A percentile compares a stretch with the other conserved stretches of the same genome.
phyloP scores from a whole-genome alignment of 441 rosid species.

The Manihot esculenta region DNA sequence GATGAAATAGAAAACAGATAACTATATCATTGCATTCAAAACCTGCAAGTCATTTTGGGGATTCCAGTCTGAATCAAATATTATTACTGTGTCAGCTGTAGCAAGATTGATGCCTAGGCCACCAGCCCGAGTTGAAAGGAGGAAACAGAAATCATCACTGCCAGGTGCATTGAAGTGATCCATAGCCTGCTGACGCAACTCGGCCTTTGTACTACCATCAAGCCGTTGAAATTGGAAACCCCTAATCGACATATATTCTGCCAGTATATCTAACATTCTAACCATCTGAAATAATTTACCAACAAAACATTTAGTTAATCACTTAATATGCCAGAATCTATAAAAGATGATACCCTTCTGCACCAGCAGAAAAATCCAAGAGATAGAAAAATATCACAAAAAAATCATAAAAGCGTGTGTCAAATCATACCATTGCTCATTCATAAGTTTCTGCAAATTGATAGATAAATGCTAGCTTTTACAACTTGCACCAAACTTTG shows the following conservation, averaged over 20 bases:
- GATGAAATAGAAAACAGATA: constrained; percentile 1
- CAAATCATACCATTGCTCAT: not conserved
- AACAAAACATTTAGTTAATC: constrained; percentile 3
- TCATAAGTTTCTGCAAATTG: not conserved
- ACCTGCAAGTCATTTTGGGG: constrained; percentile 99
- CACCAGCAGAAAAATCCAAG: not conserved
- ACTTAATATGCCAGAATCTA: not conserved
- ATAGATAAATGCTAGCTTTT: not conserved
- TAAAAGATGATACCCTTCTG: not conserved
- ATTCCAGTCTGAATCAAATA: constrained; percentile 99
- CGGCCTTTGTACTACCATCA: constrained; percentile 99
- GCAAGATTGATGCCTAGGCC: constrained; percentile 99
- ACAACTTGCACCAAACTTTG: not conserved
- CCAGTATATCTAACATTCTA: constrained; percentile 95
- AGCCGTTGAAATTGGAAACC: constrained; percentile 99
- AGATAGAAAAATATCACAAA: not conserved
- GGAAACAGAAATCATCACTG: constrained; percentile 99
- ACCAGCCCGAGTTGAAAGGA: constrained; percentile 99
- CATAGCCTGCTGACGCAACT: constrained; percentile 98
- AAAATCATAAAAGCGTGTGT: not conserved
- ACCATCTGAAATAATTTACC: constrained; percentile 71
- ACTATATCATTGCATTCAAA: not conserved
- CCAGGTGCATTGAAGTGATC: constrained; percentile 99
- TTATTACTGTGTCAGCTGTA: constrained; percentile 98
- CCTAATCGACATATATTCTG: constrained; percentile 83